A percentile compares a stretch with the other conserved stretches of the same genome.
Conservation (phyloP, 768 basidiomycete genomes). For the Phanerodontia chrysosporium region DNA sequence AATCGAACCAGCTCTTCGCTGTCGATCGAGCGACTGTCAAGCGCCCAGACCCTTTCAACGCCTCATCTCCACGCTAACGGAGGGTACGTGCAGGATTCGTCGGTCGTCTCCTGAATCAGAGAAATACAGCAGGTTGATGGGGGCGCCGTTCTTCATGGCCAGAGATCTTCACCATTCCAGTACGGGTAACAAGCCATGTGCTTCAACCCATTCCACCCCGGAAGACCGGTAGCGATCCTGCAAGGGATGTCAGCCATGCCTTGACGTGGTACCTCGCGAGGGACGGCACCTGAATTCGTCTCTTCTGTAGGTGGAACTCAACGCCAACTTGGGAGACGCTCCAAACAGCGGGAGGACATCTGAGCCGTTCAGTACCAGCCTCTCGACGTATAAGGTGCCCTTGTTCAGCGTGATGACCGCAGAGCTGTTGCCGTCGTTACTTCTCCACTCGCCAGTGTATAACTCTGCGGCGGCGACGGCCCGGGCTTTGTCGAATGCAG, state of each 20-base stretch:
- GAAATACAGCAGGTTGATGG: slow-evolving; percentile 19
- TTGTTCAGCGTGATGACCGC: neutral
- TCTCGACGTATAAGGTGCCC: slow-evolving; percentile 4
- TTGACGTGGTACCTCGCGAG: neutral
- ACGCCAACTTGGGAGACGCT: slow-evolving; percentile 9
- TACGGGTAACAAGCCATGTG: slow-evolving; percentile 30
- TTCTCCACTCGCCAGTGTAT: slow-evolving; percentile 23
- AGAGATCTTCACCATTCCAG: slow-evolving; percentile 27
- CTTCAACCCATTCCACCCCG: slow-evolving; percentile 23
- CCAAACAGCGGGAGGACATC: slow-evolving; percentile 19
- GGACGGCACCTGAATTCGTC: slow-evolving; percentile 27
- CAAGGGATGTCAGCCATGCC: neutral
- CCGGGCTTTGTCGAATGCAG: slow-evolving; percentile 15
- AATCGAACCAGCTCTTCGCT: neutral
- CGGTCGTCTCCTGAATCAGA: neutral
- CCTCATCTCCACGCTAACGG: neutral
- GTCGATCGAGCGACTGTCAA: neutral
- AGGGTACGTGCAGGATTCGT: neutral
- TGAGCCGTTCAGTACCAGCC: slow-evolving; percentile 14
- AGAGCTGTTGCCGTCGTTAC: neutral
- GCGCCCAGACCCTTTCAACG: neutral
- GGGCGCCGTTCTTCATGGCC: slow-evolving; percentile 24
- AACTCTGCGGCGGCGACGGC: slow-evolving; percentile 12
- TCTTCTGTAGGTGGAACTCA: slow-evolving; percentile 21
- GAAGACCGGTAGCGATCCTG: slow-evolving; percentile 27